phyloP scores from a whole-genome alignment of 805 yeast species.

The Pichia ethanolica region DNA sequence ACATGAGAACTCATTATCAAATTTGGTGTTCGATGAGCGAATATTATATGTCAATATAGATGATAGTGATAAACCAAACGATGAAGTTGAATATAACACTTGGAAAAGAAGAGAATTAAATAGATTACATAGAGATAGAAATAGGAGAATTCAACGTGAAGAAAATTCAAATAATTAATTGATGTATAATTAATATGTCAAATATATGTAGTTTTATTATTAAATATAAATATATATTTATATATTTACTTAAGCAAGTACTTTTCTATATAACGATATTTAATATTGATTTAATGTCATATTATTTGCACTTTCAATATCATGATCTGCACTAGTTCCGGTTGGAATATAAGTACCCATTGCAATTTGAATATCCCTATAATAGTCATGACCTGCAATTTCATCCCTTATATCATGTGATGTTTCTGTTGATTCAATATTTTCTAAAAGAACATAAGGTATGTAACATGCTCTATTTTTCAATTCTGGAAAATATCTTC shows the following conservation, averaged over 20 bases:
- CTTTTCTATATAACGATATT: too few species aligned
- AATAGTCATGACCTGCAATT: constrained; percentile 5
- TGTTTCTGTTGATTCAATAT: neutral
- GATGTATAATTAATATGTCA: too few species aligned
- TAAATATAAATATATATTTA: neutral
- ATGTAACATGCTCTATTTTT: constrained; percentile 29
- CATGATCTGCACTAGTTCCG: neutral
- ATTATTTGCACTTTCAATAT: neutral
- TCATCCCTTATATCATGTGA: neutral
- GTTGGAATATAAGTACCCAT: constrained; percentile 8
- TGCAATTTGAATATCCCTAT: constrained; percentile 8
- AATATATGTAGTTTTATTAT: neutral
- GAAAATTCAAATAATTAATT: neutral
- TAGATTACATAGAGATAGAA: constrained; percentile 27
- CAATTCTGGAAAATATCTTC: constrained; percentile 43
- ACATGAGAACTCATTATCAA: neutral
- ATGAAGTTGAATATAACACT: constrained; percentile 28
- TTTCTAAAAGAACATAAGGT: constrained; percentile 27
- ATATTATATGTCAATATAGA: constrained; percentile 31
- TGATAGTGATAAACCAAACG: constrained; percentile 48
- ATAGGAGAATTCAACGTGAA: constrained; percentile 20
- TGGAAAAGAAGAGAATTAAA: constrained; percentile 30
- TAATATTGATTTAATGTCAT: neutral
- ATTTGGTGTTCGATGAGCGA: constrained; percentile 1
- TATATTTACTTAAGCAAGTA: neutral